These are phyloP conservation scores for Solanum ossicruentum DNA, from an alignment of 257 asterid species.

Conservation along the genomic window DNA sequence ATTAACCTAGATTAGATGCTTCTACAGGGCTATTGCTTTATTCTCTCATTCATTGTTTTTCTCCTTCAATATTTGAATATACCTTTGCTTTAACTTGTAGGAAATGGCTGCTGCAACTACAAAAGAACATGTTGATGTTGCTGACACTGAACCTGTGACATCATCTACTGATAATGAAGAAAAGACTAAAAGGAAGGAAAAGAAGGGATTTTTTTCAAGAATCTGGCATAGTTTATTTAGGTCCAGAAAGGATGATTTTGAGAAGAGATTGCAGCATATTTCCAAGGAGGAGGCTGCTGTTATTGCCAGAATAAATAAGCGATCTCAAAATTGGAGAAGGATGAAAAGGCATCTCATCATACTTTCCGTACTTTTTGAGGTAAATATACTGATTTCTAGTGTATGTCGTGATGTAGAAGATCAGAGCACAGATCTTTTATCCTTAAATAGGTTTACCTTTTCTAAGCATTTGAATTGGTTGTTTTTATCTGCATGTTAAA, in stretches of 20 bases:
- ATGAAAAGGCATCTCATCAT: constrained; percentile 46
- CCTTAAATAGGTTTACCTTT: background rate
- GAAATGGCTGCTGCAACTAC: constrained; percentile 52
- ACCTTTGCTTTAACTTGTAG: background rate
- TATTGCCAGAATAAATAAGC: constrained; percentile 52
- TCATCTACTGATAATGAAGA: constrained; percentile 25
- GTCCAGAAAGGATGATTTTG: constrained; percentile 58
- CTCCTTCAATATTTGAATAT: background rate
- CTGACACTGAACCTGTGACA: constrained; percentile 12
- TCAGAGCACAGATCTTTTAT: background rate
- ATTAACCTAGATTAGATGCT: too few relatives aligned
- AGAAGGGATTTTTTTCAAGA: constrained; percentile 62
- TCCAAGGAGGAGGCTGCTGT: constrained; percentile 82
- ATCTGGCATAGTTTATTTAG: constrained; percentile 62
- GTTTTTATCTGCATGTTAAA: background rate
- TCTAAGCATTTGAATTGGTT: background rate
- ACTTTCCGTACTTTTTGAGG: constrained; percentile 65
- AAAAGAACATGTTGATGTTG: constrained; percentile 29
- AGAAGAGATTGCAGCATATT: constrained; percentile 74
- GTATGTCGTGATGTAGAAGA: background rate
- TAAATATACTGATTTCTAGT: constrained; percentile 11
- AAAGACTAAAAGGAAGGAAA: constrained; percentile 38
- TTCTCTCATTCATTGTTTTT: background rate
- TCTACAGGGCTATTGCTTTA: background rate
- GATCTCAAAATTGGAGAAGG: constrained; percentile 57